Conservation (phyloP, 2,329 filamentous ascomycete genomes). For the Ceratocystis cubensis region DNA sequence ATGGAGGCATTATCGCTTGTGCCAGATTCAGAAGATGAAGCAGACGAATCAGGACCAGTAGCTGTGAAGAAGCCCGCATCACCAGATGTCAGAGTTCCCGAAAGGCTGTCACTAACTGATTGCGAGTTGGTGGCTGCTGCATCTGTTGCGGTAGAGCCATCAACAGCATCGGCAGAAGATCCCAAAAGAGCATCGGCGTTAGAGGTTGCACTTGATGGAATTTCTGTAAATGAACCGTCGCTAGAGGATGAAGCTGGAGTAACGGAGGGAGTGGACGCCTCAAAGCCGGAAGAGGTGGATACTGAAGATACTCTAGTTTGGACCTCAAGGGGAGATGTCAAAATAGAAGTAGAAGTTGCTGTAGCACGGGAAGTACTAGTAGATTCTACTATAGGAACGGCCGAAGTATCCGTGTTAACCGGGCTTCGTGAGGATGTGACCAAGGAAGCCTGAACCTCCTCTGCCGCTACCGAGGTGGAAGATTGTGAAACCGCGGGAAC, state of each 20-base stretch:
- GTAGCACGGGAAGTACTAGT: neutral
- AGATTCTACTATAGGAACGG: neutral
- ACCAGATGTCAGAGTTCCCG: neutral
- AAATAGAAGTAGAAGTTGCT: neutral
- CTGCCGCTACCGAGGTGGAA: neutral
- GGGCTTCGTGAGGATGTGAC: neutral
- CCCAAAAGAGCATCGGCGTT: neutral
- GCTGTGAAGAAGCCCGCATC: neutral
- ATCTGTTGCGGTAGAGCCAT: neutral
- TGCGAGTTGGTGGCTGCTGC: neutral
- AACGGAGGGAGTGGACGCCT: too few relatives aligned
- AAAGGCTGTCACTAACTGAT: too few relatives aligned
- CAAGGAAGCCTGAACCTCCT: neutral
- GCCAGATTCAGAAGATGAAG: neutral
- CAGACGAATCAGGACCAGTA: neutral
- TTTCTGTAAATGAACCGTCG: neutral
- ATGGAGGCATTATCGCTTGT: neutral
- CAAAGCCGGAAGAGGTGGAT: too few relatives aligned
- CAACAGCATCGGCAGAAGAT: neutral
- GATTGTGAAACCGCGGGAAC: neutral
- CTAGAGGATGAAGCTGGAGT: neutral
- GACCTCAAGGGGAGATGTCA: neutral
- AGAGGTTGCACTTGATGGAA: neutral
- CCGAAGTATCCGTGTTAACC: neutral
- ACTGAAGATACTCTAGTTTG: too few relatives aligned